Percentiles rank a stretch among this genome's conserved stretches.
phyloP scores from a whole-genome alignment of 2,329 filamentous ascomycete genomes.

The Alternaria longipes region DNA sequence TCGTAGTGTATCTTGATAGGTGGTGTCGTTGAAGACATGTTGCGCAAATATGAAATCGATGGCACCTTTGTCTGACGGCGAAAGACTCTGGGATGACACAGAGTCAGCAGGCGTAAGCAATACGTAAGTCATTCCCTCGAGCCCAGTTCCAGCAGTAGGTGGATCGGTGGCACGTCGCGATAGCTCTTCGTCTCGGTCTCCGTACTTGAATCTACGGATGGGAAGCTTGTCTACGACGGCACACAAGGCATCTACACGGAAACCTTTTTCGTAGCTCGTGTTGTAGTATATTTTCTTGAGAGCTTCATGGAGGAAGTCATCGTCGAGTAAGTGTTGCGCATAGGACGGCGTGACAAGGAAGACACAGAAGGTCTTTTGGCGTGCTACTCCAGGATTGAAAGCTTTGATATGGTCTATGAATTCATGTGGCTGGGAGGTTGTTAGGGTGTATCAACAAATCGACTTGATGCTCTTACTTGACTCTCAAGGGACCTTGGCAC shows the following conservation, averaged over 20 bases:
- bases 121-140: slow-evolving; percentile 48
- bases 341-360: slow-evolving; percentile 48
- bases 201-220: slow-evolving; percentile 13
- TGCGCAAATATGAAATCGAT: slow-evolving; percentile 36
- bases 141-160: slow-evolving; percentile 34
- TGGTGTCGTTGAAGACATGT: not conserved
- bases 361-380: slow-evolving; percentile 31
- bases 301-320: slow-evolving; percentile 40
- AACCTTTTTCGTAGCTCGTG: not conserved
- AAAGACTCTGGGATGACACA: slow-evolving; percentile 13
- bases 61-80: slow-evolving; percentile 27
- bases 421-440: slow-evolving; percentile 28
- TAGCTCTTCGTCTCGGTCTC: not conserved
- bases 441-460: slow-evolving; percentile 15
- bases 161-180: slow-evolving; percentile 11
- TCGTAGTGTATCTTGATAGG: slow-evolving; percentile 50
- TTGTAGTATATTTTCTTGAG: slow-evolving; percentile 29
- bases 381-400: slow-evolving; percentile 5
- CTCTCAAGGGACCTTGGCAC: slow-evolving; percentile 36
- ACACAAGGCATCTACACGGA: slow-evolving; percentile 34
- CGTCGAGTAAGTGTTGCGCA: slow-evolving; percentile 42
- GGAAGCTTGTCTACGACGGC: slow-evolving; percentile 53
- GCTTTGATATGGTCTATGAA: slow-evolving; percentile 37
- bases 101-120: slow-evolving; percentile 25
- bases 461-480: slow-evolving; percentile 26